phyloP scores from a whole-genome alignment of 345 rosid species.

The Gossypium anomalum region DNA sequence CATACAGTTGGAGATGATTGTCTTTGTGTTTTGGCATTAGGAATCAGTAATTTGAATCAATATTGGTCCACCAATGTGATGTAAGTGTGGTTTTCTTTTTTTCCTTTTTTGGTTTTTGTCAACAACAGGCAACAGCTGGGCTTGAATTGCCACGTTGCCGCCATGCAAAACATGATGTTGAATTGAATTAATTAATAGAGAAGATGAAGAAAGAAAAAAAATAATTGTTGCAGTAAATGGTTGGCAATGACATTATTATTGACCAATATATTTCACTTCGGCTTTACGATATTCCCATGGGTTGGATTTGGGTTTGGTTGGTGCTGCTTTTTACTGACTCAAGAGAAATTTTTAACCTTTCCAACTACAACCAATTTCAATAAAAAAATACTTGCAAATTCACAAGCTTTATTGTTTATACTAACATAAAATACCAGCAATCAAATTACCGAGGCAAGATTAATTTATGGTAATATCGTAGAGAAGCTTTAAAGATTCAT shows the following conservation, averaged over 20 bases:
- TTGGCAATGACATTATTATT: not conserved
- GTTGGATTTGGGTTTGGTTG: not conserved
- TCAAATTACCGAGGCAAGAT: no score
- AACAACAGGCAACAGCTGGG: not conserved
- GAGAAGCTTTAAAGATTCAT: no score
- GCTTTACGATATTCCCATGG: constrained; percentile 3
- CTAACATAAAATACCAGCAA: no score
- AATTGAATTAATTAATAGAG: not conserved
- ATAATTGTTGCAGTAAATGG: constrained; percentile 2
- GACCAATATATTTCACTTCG: not conserved
- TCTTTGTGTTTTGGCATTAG: not conserved
- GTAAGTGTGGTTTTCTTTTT: no score
- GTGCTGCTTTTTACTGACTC: not conserved
- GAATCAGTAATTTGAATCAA: not conserved
- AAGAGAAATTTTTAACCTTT: not conserved
- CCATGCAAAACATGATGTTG: constrained; percentile 16
- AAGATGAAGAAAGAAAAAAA: not conserved
- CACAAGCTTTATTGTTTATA: no score
- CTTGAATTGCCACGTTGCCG: constrained; percentile 14
- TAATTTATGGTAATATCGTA: no score
- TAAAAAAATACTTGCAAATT: no score
- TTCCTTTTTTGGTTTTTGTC: not conserved
- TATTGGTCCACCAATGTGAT: not conserved
- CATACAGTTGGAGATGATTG: not conserved
- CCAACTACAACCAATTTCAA: not conserved